These are phyloP conservation scores for Cercospora sojina DNA, from an alignment of 2,329 filamentous ascomycete genomes.

Conservation along the genomic window DNA sequence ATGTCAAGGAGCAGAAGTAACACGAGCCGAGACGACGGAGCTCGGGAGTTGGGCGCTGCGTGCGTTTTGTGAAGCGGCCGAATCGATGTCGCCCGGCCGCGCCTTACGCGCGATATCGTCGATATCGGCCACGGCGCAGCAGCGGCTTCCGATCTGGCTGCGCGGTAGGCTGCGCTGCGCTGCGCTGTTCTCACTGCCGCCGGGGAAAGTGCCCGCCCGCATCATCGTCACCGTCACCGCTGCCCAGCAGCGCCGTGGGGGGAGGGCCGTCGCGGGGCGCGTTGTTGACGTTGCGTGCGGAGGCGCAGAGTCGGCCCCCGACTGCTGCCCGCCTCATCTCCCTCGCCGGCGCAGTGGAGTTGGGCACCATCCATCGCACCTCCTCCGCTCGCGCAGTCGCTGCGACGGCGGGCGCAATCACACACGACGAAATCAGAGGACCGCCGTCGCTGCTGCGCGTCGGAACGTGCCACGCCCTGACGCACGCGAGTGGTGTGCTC, in stretches of 20 bases:
- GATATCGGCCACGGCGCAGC: neutral
- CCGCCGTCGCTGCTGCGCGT: neutral
- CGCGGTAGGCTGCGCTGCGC: no score
- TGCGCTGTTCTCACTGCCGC: neutral
- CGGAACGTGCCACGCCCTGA: neutral
- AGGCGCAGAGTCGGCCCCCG: slow-evolving; percentile 10
- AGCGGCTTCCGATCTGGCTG: neutral
- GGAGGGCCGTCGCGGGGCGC: neutral
- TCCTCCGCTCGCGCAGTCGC: neutral
- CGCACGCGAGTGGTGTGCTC: neutral
- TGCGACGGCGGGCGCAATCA: neutral
- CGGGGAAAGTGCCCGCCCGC: no score
- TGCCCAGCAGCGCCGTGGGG: neutral
- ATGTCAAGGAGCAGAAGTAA: slow-evolving; percentile 6
- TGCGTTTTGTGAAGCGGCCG: neutral
- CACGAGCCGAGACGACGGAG: slow-evolving; percentile 11
- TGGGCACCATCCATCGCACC: neutral
- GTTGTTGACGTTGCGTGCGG: neutral
- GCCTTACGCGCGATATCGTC: neutral
- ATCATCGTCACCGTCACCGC: neutral
- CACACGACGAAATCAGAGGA: neutral
- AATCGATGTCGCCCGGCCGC: neutral
- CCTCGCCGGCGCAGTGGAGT: neutral
- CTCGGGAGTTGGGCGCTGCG: neutral
- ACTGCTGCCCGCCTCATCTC: neutral